A percentile compares a stretch with the other conserved stretches of the same genome.
These are phyloP conservation scores for Hymenoscyphus occultus DNA, from an alignment of 2,329 filamentous ascomycete genomes.

Conservation along the genomic window DNA sequence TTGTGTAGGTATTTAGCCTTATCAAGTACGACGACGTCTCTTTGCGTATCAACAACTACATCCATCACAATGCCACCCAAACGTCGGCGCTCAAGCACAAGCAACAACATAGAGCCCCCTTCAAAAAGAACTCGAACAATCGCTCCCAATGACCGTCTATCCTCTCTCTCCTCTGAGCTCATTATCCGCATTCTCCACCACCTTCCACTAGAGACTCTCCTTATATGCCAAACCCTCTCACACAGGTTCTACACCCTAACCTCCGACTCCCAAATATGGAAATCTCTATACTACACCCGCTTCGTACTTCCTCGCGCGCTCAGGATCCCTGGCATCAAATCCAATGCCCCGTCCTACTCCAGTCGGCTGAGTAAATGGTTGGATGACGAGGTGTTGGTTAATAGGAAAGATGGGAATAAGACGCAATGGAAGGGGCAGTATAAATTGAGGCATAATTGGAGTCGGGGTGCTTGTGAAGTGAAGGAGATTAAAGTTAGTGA, in stretches of 20 bases:
- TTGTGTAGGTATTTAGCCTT: background rate
- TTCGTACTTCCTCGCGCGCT: conserved; percentile 82
- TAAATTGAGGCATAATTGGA: conserved; percentile 88
- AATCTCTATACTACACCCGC: conserved; percentile 78
- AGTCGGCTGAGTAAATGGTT: conserved; percentile 52
- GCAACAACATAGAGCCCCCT: conserved; percentile 10
- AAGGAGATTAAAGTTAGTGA: conserved; percentile 62
- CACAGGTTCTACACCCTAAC: conserved; percentile 70
- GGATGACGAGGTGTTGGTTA: conserved; percentile 37
- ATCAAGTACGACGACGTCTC: background rate
- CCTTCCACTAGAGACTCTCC: conserved; percentile 66
- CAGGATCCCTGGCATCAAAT: conserved; percentile 66
- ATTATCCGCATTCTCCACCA: conserved; percentile 79
- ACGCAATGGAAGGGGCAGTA: conserved; percentile 88
- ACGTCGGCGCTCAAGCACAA: conserved; percentile 27
- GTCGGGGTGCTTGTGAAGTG: conserved; percentile 74
- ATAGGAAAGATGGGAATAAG: conserved; percentile 31
- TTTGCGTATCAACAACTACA: no score
- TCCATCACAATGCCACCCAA: conserved; percentile 20
- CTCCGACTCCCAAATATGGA: conserved; percentile 87
- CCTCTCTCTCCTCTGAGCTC: conserved; percentile 79
- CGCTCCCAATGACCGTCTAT: conserved; percentile 58
- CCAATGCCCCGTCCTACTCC: conserved; percentile 32
- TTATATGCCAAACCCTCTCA: conserved; percentile 64
- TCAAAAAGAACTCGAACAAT: conserved; percentile 24